A percentile compares a stretch with the other conserved stretches of the same genome.
phyloP scores from a whole-genome alignment of 352 stramenopile genomes.

The Phytophthora constricta region DNA sequence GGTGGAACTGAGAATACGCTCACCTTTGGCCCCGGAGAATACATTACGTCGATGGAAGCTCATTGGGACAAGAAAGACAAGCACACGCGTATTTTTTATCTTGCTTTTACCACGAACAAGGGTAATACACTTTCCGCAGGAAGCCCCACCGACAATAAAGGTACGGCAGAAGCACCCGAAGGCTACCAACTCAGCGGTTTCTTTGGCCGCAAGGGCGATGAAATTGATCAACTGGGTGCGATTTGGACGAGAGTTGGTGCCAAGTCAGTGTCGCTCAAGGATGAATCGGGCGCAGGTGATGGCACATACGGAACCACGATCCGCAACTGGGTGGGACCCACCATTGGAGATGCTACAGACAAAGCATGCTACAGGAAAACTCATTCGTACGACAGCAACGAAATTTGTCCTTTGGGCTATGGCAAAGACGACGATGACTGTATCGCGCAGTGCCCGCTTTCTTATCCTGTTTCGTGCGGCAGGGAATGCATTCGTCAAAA shows the following conservation, averaged over 20 bases:
- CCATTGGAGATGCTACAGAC: slow-evolving; percentile 14
- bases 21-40: not conserved
- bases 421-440: slow-evolving; percentile 17
- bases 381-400: not conserved
- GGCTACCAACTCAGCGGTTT: slow-evolving; percentile 14
- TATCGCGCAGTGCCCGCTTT: slow-evolving; percentile 40
- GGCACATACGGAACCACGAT: slow-evolving; percentile 8
- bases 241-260: slow-evolving; percentile 18
- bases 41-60: slow-evolving; percentile 1
- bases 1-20: slow-evolving; percentile 2
- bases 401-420: slow-evolving; percentile 14
- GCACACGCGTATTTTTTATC: slow-evolving; percentile 18
- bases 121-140: slow-evolving; percentile 16
- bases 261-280: slow-evolving; percentile 4
- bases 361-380: slow-evolving; percentile 25
- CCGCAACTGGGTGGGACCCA: slow-evolving; percentile 28
- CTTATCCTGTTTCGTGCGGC: slow-evolving; percentile 54
- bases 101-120: slow-evolving; percentile 12
- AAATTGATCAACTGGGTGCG: slow-evolving; percentile 13
- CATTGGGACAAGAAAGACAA: not conserved
- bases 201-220: slow-evolving; percentile 10
- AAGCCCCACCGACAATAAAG: not conserved
- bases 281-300: not conserved
- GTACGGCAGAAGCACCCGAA: not conserved
- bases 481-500: slow-evolving; percentile 61